Base-by-base conservation (phyloP, 2,329 filamentous ascomycete genomes). In the Trichoderma brevicompactum region DNA sequence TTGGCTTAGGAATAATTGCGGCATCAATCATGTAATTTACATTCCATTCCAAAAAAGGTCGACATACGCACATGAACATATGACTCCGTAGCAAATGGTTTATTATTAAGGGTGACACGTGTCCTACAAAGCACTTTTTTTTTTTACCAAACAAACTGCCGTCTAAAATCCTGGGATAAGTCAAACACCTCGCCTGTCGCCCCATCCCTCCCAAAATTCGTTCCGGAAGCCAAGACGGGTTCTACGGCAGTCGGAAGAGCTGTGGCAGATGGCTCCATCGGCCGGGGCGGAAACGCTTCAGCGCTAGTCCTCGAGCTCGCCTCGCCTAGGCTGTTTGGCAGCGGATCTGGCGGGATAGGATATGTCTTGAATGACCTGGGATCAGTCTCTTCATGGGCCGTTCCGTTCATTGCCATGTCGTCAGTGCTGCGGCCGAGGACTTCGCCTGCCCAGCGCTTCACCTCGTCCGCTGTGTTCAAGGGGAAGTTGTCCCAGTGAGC, bases 111-210 rank as follows among this genome's bases (percentile, higher is more conserved):
- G 7, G n/a, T 50, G 19, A 34, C 50, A 60, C 46, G 41, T 41
- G 36, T 41, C 6, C n/a, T 1, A 32, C 10, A 43, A 19, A 41
- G 4, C 41, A 28, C 23, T 28, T 28, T 28, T 28, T 28, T 28
- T 63, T 28, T 28, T 28, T 63, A 63, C 59, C 59, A 63, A 28
- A 63, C 59, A 63, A 63, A 63, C 41, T 63, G 59, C 32, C 59
- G 59, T 54, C 59, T 63, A 46, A 63, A 63, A 34, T 63, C 59
- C 19, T 63, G 59, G 4, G 59, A 63, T 32, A 63, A 46, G 28
- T 63, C 59, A 46, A 63, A 63, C 23, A 63, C 38, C 6, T 63
- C 40, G 17, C 32, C 59, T 12, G 49, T 15, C 9, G 4, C 36
- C 28, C 28, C 13, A 2, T 46, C 48, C 32, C 38, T 46, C 5